A percentile compares a stretch with the other conserved stretches of the same genome.
Evolutionary conservation across 129 eudicot species (phyloP).

Genomic region (Saussurea involucrata): DNA sequence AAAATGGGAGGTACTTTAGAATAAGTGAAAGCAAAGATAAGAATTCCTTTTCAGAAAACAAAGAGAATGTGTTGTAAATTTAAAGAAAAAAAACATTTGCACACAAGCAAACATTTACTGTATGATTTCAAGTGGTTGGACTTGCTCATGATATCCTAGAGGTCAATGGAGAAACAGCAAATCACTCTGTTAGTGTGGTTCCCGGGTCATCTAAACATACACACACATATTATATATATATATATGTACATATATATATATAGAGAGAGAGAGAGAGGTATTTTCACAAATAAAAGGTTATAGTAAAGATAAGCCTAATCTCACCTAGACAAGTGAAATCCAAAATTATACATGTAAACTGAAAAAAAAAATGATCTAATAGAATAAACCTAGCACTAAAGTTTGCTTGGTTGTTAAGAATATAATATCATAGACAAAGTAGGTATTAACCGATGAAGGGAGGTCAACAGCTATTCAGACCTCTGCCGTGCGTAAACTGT

Average conservation of each 20-base stretch:
- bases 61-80: not conserved
- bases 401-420: not conserved
- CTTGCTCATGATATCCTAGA: not conserved
- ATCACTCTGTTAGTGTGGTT: not conserved
- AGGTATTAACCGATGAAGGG: conserved; percentile 22
- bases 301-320: not conserved
- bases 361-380: not conserved
- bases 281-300: not conserved
- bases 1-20: not conserved
- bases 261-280: not conserved
- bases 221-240: not conserved
- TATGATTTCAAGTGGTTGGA: not conserved
- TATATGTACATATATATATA: not conserved
- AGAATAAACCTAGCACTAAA: not conserved
- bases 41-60: not conserved
- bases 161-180: not conserved
- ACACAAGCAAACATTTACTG: not conserved
- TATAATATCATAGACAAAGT: conserved; percentile 9
- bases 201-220: not conserved
- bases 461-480: conserved; percentile 47
- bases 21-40: conserved; percentile 4
- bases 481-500: conserved; percentile 53
- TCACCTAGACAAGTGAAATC: conserved; percentile 2
- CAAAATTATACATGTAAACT: not conserved
- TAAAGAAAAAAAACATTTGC: not conserved